phyloP scores from a whole-genome alignment of 2,329 filamentous ascomycete genomes.

The Claviceps digitariae region DNA sequence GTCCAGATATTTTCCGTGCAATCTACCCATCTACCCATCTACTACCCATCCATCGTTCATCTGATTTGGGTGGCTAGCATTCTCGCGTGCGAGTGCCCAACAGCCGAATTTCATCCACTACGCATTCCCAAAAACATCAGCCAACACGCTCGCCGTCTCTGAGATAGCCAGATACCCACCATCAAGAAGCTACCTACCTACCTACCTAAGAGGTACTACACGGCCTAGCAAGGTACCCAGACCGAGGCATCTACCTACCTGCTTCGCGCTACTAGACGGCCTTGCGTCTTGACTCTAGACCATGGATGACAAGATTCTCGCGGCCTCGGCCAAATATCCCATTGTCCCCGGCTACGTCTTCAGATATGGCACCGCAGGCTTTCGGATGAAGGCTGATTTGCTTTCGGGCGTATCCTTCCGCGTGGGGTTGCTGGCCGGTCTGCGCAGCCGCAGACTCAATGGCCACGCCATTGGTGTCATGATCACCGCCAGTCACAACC shows the following conservation, averaged over 20 bases:
- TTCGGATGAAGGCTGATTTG: conserved; percentile 60
- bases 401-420: conserved; percentile 88
- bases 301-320: conserved; percentile 45
- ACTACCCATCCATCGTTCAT: neutral
- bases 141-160: no score
- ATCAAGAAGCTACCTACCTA: no score
- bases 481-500: conserved; percentile 92
- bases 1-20: neutral
- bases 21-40: neutral
- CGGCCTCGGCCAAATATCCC: conserved; percentile 48
- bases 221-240: no score
- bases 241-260: no score
- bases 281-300: no score
- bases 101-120: neutral
- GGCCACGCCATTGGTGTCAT: conserved; percentile 91
- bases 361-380: conserved; percentile 55
- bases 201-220: no score
- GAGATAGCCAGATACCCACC: neutral
- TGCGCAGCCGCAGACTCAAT: conserved; percentile 80
- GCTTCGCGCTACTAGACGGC: no score
- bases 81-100: neutral
- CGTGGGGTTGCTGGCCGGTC: conserved; percentile 75
- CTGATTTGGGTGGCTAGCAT: neutral
- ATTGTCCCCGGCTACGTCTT: conserved; percentile 42
- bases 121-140: no score